Evolutionary conservation across 768 basidiomycete genomes (phyloP), one percentile per base, ranked within the genome.

Genomic region (Crucibulum laeve): DNA sequence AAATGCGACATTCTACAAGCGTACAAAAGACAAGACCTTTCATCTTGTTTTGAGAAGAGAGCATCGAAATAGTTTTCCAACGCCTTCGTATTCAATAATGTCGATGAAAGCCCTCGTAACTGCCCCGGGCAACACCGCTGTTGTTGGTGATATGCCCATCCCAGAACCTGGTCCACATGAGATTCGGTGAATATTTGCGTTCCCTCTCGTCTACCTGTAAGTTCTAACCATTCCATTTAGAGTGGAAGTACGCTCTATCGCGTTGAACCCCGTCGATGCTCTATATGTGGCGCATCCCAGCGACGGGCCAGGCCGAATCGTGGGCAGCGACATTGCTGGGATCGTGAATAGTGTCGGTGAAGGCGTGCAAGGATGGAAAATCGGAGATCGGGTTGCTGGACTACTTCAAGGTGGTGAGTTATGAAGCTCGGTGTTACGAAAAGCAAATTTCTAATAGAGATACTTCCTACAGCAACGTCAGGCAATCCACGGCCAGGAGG

Each of bases 301-400:
- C 3, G 58, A 54, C 22, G 46, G 53, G 32, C 57, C 58, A 14
- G 64, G 64, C 25, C 59, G 59, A 14, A 56, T 64, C 10, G 56
- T 67, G 1, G 68, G 65, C 5, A 62, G 57, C 24, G 68, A 69
- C 42, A 50, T 68, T 25, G 59, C 67, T 17, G 67, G 66, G 14
- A 54, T 48, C 0, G 47, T 69, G 4, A 61, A 68, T 18, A 53
- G 51, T 22, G 23, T 62, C 33, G 67, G 66, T 6, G 49, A 53
- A 13, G 51, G 39, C 14, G 65, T 66, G 1, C 53, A 41, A 0
- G 43, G 43, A 3, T 67, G 62, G 57, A 49, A 54, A 21, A 47
- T 62, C 19, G 66, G 65, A 2, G 67, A 65, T 47, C 51, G 56
- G 33, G 61, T 62, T 15, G 57, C 63, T 3, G 63, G 63, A 17